Base-by-base conservation (phyloP, 2,329 filamentous ascomycete species). In the Claviceps maximensis region DNA sequence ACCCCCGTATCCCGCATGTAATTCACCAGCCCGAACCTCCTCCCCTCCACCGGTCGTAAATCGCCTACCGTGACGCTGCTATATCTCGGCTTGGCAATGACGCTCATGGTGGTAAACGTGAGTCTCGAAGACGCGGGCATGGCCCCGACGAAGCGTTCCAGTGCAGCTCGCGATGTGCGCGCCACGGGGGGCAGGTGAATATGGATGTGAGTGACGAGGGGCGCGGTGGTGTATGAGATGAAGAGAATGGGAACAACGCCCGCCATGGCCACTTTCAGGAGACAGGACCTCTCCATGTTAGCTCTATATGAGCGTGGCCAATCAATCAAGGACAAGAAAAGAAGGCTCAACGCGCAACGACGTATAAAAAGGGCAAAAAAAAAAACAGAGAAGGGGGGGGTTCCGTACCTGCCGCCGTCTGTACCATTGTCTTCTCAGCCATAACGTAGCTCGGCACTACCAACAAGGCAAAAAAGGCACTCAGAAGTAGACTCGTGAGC, bases 171-270 rank as follows among this genome's bases (percentile, higher is more conserved):
- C 0, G 83, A 85, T 41, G 73, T 67, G 46, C 85, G 79, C 17
- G 84, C 86, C 58, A 77, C 78, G 0, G 72, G 65, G 0, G 88
- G 88, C 1, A 90, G 73, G 23, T 78, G 77, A 49, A 93, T 70
- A 65, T 86, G 80, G 55, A 93, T 75, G 62, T 83, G 82, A 42
- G 82, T 81, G 8, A 91, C 86, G 62, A 86, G 87, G 3, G 87
- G 85, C 0, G 79, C 74, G 2, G 83, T 81, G 47, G 77, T 77
- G 64, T 82, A 84, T 38, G 77, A 72, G 23, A 88, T 74, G 61
- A 83, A 79, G 38, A 80, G 54, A 60, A 89, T 70, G 2, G 87
- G 87, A 9, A 86, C 67, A 40, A 83, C 64, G 59, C 84, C 81
- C 56, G 76, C 80, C 50, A 79, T 61, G 48, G 78, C 68, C 53